Evolutionary conservation across 208 protist species (phyloP), one percentile per base, ranked within the genome.

Genomic region (Lotmaria passim): DNA sequence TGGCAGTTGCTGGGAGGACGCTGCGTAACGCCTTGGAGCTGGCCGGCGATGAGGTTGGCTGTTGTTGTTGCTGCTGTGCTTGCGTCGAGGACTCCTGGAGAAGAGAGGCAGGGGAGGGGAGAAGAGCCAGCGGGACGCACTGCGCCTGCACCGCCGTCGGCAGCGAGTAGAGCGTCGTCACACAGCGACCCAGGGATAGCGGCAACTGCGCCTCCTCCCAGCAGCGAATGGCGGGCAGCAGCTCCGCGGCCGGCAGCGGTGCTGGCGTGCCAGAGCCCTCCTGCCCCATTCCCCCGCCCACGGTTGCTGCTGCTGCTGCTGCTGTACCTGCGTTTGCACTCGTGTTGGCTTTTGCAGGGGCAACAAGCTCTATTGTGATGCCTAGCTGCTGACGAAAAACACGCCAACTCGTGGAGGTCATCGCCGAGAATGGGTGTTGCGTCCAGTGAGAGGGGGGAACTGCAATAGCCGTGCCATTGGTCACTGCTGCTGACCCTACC

Each of bases 121-220:
- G 43, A 17, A 85, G 30, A 6, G 78, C 64, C 43, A 93, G 74
- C 19, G 91, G 91, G 5, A 96, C 80, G 44, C 86, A 93, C 73
- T 93, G 87, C 7, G 78, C 71, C 66, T 96, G 91, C 46, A 96
- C 82, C 15, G 91, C 82, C 0, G 91, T 91, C 6, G 91, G 91
- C 3, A 96, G 57, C 5, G 74, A 28, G 65, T 86, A 96, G 38
- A 64, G 47, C 3, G 51, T 50, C 3, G 78, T 55, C 17, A 93
- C 73, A 44, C 80, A 69, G 26, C 75, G 79, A 15, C 81, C 86
- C 3, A 95, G 76, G 5, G 86, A 73, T n/a, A 85, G 76, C 15
- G 87, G 88, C 19, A 93, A 65, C 31, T 65, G 65, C 24, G 80
- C 79, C 59, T 96, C 91, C 62, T 89, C 86, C 91, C 91, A 96